A percentile compares a stretch with the other conserved stretches of the same genome.
Evolutionary conservation across 495 filamentous ascomycete species (phyloP).

Genomic region (Tetracladium setigerum): DNA sequence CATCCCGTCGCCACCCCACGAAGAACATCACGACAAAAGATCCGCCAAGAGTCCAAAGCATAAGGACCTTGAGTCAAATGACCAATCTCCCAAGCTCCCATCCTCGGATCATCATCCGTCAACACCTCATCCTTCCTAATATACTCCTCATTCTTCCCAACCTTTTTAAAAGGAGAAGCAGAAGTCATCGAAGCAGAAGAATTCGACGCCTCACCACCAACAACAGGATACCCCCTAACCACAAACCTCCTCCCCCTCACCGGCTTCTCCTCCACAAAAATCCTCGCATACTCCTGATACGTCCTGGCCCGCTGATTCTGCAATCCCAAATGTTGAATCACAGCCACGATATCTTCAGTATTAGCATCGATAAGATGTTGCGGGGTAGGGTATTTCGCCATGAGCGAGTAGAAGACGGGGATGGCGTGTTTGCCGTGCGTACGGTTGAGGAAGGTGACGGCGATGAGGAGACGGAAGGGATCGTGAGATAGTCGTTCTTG

Average conservation of each 20-base stretch:
- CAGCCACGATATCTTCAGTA: constrained; percentile 44
- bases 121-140: constrained; percentile 41
- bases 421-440: constrained; percentile 69
- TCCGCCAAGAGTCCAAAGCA: constrained; percentile 86
- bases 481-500: constrained; percentile 70
- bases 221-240: constrained; percentile 60
- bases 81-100: constrained; percentile 72
- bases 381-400: constrained; percentile 60
- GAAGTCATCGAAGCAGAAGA: no score
- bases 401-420: constrained; percentile 65
- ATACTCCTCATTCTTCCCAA: constrained; percentile 47
- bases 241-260: constrained; percentile 48
- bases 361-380: constrained; percentile 53
- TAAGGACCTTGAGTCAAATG: constrained; percentile 85
- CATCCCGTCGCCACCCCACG: constrained; percentile 54
- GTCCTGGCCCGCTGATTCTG: constrained; percentile 53
- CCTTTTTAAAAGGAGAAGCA: no score
- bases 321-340: constrained; percentile 70
- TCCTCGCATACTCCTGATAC: constrained; percentile 60
- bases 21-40: constrained; percentile 81
- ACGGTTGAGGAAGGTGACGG: constrained; percentile 75
- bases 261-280: constrained; percentile 63
- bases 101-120: constrained; percentile 20
- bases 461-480: constrained; percentile 67
- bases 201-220: constrained; percentile 25